Evolutionary conservation across 352 stramenopile genomes (phyloP), one percentile per base, ranked within the genome.

Genomic region (Elongisporangium senticosum): DNA sequence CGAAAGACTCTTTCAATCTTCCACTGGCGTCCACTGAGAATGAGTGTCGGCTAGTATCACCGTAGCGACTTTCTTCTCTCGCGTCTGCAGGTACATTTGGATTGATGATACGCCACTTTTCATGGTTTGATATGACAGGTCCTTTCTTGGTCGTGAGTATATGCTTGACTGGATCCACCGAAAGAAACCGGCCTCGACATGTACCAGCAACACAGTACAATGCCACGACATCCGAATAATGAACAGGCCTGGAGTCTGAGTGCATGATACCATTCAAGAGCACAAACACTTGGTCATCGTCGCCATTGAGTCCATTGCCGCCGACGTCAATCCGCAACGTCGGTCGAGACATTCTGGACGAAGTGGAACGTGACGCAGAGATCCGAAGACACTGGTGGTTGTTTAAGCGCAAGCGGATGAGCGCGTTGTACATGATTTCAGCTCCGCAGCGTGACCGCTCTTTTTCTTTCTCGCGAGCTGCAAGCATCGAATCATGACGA

Each of bases 81-180:
- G 61, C 59, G 17, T 75, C 65, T 1, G 52, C 37, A 20, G 67
- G 63, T 3, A 79, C 76, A 23, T 54, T 63, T 47, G 83, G 79
- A 20, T 90, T 86, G 50, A 89, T 65, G 7, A 95, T 67, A 15
- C 74, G 77, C 77, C 86, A 95, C 47, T 93, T 95, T 57, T 95
- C 86, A 10, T 63, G 74, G 55, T 84, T 89, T 0, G 79, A 86
- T 40, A 95, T 88, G 2, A 90, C 78, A 1, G 83, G 83, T 0
- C 82, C 82, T 50, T 86, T 87, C 63, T 90, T 91, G 51, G 70
- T 81, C 17, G 71, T 83, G 11, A 93, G 33, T 24, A 74, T 65
- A 22, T 88, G 68, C 5, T 76, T 88, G 40, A 60, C 61, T 22
- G 67, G 62, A 68, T 93, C 82, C 22, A 83, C 65, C 2, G 86